Base-by-base conservation (phyloP, 208 protist genomes). In the Acanthamoeba royreba region DNA sequence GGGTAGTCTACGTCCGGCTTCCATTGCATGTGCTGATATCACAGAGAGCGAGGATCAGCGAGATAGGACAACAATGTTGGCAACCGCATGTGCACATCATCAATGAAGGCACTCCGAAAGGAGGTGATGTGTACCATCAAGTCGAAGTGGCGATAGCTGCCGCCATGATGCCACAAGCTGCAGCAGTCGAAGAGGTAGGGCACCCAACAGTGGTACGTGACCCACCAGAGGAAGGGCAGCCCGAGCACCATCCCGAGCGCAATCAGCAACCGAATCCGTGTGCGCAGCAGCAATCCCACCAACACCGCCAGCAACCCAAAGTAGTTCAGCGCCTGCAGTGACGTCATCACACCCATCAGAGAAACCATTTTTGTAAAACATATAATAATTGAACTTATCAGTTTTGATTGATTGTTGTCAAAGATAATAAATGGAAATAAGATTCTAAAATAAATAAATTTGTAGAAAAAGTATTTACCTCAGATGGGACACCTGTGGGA, bases 121-220 rank as follows among this genome's bases (percentile, higher is more conserved):
- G n/a, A n/a, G n/a, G n/a, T n/a, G n/a, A n/a, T n/a, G 72, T n/a
- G 35, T 83, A 83, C 72, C 1, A 7, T 83, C 7, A 83, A 83
- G 72, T 83, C 22, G 31, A 83, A 83, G 72, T 83, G 38, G 43
- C 72, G 72, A 43, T 83, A 83, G 72, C 35, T 83, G 72, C 72
- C 72, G 72, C 72, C 72, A 43, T 83, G 72, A 43, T 83, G 72
- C 72, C 72, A 83, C n/a, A 83, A 31, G 42, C 72, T 53, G 72
- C 42, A 53, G 72, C 72, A 83, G 43, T 53, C 22, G 17, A 83
- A 83, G 25, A 83, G 72, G 42, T 83, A 83, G 72, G 72, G 42
- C 72, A 52, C 42, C 72, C 72, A 83, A 43, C 72, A 83, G 43
- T 83, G 72, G 72, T 83, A 83, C 7, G 52, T 19, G 72, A 83